phyloP scores from a whole-genome alignment of 1,284 basidiomycete genomes.

The Ustilago crameri region DNA sequence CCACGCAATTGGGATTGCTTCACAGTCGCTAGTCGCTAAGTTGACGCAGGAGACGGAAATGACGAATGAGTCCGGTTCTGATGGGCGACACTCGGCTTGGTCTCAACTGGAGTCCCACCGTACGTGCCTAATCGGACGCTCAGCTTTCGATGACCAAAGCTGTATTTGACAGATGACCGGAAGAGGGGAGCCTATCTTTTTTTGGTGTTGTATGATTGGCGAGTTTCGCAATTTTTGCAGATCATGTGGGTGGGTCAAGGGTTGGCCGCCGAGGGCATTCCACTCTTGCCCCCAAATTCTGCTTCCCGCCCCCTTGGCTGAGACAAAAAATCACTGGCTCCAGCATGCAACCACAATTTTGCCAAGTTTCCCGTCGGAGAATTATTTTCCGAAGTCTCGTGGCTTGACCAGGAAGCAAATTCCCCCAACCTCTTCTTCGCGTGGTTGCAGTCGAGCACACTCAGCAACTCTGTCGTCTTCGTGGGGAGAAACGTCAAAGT shows the following conservation, averaged over 20 bases:
- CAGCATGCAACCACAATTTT: neutral
- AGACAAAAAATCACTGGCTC: neutral
- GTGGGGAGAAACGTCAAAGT: too few species aligned
- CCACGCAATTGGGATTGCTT: too few species aligned
- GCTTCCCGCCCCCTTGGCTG: constrained; percentile 1
- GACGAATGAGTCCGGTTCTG: too few species aligned
- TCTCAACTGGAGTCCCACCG: too few species aligned
- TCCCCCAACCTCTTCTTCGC: neutral
- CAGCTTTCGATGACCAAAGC: neutral
- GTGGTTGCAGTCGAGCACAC: neutral
- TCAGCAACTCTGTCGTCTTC: too few species aligned
- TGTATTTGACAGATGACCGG: neutral
- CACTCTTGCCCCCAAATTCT: constrained; percentile 3
- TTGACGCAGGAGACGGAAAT: too few species aligned
- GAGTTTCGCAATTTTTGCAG: constrained; percentile 15
- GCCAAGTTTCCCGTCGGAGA: constrained; percentile 13
- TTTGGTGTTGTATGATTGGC: constrained; percentile 8
- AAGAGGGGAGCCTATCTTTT: neutral
- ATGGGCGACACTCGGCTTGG: too few species aligned
- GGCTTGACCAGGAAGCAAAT: neutral
- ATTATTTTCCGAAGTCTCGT: constrained; percentile 4
- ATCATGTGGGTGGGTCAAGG: constrained; percentile 30
- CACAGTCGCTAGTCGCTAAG: too few species aligned
- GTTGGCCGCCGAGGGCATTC: constrained; percentile 3
- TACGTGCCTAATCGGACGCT: too few species aligned